Base-by-base conservation (phyloP, 768 basidiomycete species). In the Plicaturopsis crispa region DNA sequence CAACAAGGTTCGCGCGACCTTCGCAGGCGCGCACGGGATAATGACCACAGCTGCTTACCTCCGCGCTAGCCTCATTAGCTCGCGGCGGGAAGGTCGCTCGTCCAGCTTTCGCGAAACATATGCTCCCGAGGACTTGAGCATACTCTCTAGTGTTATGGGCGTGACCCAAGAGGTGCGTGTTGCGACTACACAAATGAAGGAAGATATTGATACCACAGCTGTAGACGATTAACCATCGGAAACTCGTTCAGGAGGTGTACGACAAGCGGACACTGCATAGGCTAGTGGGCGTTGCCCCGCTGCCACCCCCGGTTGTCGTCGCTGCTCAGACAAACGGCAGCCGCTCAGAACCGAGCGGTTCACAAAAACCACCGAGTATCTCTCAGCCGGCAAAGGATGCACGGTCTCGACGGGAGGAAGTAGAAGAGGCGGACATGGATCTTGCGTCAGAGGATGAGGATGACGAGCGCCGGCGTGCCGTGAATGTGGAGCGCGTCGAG, bases 11-110 rank as follows among this genome's bases (percentile, higher is more conserved):
- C 79, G 80, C 17, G 74, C 77, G 35, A 84, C 89, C 3, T 72
- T 98, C 43, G 81, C 84, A 0, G 93, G 93, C 2, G 94, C 85
- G 12, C 69, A 73, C 55, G 70, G 67, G 19, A 85, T 87, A 30
- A 67, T 99, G 54, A 80, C 81, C n/a, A 71, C 84, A 0, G 73
- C 80, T 1, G 71, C 87, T 23, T 87, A 77, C 49, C 45, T 74
- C 44, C 71, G 74, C 16, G 80, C 80, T 11, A 74, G 76, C 6
- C 70, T 82, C 32, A 61, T 90, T 30, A 66, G 61, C 33, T 66
- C 84, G 10, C 68, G 75, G 11, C 69, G 66, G 19, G 59, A 68
- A 28, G 73, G 79, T 2, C 69, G 66, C 3, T 63, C 69, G 5
- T 53, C 72, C 23, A 61, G 55, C 20, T 58, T 85, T 24, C 58